These are phyloP conservation scores for Pseudozyma sp. DNA, from an alignment of 1,284 basidiomycete genomes.

Conservation along the genomic window DNA sequence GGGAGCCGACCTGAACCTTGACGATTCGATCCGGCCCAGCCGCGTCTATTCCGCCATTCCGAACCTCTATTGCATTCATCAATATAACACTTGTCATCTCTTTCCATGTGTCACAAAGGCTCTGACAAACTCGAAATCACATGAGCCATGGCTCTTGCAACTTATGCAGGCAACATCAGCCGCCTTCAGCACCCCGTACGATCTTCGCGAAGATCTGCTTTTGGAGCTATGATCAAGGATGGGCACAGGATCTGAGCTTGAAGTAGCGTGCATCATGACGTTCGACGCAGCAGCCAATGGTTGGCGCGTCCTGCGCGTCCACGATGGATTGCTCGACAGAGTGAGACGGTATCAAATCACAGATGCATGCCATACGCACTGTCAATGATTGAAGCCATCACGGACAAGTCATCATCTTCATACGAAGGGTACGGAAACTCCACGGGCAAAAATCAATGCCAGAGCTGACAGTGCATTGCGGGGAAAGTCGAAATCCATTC, in stretches of 20 bases:
- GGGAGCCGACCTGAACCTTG: neutral
- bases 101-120: too few relatives aligned
- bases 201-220: neutral
- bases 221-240: neutral
- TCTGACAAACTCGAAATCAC: too few relatives aligned
- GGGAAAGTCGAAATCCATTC: neutral
- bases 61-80: neutral
- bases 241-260: neutral
- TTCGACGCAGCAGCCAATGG: neutral
- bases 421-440: neutral
- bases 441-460: neutral
- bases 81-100: too few relatives aligned
- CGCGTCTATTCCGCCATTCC: neutral
- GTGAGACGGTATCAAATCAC: too few relatives aligned
- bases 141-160: too few relatives aligned
- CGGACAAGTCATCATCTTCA: too few relatives aligned
- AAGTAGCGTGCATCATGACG: neutral
- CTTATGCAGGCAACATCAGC: too few relatives aligned
- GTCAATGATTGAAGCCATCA: too few relatives aligned
- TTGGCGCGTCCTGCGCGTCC: neutral
- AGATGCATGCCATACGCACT: too few relatives aligned
- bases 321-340: too few relatives aligned
- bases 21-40: neutral
- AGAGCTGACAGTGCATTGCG: neutral
- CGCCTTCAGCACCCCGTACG: too few relatives aligned